Percentiles rank a stretch among this genome's conserved stretches.
These are phyloP conservation scores for Leccinum angustisporum DNA, from an alignment of 1,284 basidiomycete species.

Conservation along the genomic window DNA sequence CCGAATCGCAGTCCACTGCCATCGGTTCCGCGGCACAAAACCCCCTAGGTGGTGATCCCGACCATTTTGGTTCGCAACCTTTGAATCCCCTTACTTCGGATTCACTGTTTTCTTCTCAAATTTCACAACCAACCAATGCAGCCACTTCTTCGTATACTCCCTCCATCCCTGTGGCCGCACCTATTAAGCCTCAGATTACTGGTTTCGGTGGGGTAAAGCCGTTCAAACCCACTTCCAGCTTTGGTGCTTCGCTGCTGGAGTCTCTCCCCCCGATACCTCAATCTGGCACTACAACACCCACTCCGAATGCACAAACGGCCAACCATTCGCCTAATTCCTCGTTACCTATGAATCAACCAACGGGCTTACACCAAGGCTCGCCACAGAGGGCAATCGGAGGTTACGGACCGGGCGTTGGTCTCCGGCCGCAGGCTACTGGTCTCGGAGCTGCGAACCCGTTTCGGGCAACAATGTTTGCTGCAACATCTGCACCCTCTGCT, in stretches of 20 bases:
- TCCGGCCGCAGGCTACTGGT: constrained; percentile 74
- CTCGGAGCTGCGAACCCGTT: constrained; percentile 71
- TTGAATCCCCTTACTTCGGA: constrained; percentile 43
- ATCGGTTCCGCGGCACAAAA: constrained; percentile 3
- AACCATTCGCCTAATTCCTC: constrained; percentile 19
- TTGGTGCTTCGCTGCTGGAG: constrained; percentile 81
- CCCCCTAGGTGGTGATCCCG: constrained; percentile 7
- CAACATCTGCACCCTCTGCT: constrained; percentile 16
- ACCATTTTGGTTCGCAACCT: constrained; percentile 16
- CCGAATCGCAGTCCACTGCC: constrained; percentile 30
- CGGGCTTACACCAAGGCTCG: constrained; percentile 22
- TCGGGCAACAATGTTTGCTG: constrained; percentile 58
- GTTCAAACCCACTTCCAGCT: constrained; percentile 90
- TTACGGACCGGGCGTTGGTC: constrained; percentile 53
- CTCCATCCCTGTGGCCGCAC: constrained; percentile 25
- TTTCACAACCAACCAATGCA: constrained; percentile 48
- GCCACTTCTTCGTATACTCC: constrained; percentile 38
- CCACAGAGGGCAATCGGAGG: constrained; percentile 35
- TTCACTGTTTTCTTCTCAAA: constrained; percentile 45
- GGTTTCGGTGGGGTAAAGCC: constrained; percentile 83
- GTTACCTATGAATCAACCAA: constrained; percentile 26
- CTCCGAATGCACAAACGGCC: constrained; percentile 28
- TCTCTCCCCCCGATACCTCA: constrained; percentile 73
- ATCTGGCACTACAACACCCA: constrained; percentile 52
- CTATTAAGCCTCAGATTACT: constrained; percentile 74